Percentiles rank a stretch among this genome's conserved stretches.
phyloP scores from a whole-genome alignment of 257 asterid species.

The Leptodermis oblonga region DNA sequence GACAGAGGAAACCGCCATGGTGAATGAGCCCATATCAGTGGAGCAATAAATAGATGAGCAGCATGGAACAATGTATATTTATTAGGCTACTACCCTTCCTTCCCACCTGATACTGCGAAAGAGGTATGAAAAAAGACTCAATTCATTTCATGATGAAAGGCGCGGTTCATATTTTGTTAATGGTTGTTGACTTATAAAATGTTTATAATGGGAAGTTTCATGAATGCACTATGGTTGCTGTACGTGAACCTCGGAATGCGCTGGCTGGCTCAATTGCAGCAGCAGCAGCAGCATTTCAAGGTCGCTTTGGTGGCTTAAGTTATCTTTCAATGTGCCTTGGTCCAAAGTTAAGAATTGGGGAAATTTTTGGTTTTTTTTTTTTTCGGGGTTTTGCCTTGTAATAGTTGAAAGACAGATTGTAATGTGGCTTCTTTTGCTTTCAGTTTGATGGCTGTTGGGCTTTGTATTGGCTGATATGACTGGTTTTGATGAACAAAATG shows the following conservation, averaged over 20 bases:
- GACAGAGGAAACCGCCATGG: conserved; percentile 13
- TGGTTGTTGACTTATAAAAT: conserved; percentile 14
- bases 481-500: conserved; percentile 16
- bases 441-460: conserved; percentile 13
- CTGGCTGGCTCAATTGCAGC: conserved; percentile 10
- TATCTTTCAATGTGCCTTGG: conserved; percentile 19
- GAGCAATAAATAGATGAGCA: conserved; percentile 23
- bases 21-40: conserved; percentile 18
- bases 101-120: conserved; percentile 18
- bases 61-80: conserved; percentile 15
- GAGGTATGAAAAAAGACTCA: conserved; percentile 19
- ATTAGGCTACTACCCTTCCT: conserved; percentile 22
- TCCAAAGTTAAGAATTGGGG: conserved; percentile 17
- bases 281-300: conserved; percentile 19
- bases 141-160: conserved; percentile 20
- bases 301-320: conserved; percentile 12
- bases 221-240: conserved; percentile 24
- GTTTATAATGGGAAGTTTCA: conserved; percentile 28
- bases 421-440: conserved; percentile 20
- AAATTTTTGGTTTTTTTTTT: conserved; percentile 18
- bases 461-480: conserved; percentile 17
- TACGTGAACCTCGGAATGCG: conserved; percentile 18
- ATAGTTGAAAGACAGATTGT: conserved; percentile 19
- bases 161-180: conserved; percentile 13
- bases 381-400: conserved; percentile 20